phyloP scores from a whole-genome alignment of 2,329 filamentous ascomycete genomes.

The Zarea fungicola region DNA sequence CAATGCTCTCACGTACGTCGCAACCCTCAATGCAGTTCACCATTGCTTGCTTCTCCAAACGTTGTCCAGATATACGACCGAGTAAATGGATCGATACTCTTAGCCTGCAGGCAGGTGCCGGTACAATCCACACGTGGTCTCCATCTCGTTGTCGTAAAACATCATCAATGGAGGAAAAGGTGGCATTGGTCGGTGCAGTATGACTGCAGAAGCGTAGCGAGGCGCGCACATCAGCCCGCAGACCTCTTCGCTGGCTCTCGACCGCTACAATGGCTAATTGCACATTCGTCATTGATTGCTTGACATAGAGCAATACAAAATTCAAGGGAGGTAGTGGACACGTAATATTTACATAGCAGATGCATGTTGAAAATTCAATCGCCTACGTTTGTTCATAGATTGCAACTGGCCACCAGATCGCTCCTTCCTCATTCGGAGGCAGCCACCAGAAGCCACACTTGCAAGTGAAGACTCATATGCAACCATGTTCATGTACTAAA shows the following conservation, averaged over 20 bases:
- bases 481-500: neutral
- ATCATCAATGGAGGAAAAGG: slow-evolving; percentile 18
- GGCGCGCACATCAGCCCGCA: slow-evolving; percentile 22
- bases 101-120: slow-evolving; percentile 26
- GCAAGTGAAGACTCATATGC: too few species aligned
- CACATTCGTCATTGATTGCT: neutral
- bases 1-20: slow-evolving; percentile 21
- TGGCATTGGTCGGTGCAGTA: slow-evolving; percentile 6
- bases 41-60: slow-evolving; percentile 16
- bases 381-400: neutral
- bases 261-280: slow-evolving; percentile 22
- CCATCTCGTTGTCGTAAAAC: slow-evolving; percentile 20
- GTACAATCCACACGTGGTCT: slow-evolving; percentile 28
- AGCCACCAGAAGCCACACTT: too few species aligned
- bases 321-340: neutral
- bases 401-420: neutral
- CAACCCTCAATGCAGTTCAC: slow-evolving; percentile 19
- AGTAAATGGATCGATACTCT: slow-evolving; percentile 19
- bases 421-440: neutral
- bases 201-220: slow-evolving; percentile 22
- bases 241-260: slow-evolving; percentile 17
- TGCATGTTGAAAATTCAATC: neutral
- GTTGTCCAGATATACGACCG: slow-evolving; percentile 16
- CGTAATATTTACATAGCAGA: neutral
- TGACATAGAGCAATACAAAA: neutral